phyloP scores from a whole-genome alignment of 805 yeast species.

The Myxozyma nipponensis region DNA sequence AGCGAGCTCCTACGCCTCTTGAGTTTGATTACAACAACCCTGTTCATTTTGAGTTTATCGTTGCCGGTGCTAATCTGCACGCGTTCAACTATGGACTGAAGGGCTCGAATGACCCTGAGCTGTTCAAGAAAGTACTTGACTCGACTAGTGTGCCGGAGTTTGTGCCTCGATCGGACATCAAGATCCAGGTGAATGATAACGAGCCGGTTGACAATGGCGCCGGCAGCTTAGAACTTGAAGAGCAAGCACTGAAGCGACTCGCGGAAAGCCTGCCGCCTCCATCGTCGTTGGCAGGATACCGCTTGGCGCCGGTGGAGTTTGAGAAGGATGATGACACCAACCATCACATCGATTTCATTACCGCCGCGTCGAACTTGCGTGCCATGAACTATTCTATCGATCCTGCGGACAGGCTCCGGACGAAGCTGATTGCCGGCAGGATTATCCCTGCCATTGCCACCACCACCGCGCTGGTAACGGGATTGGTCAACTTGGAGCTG shows the following conservation, averaged over 20 bases:
- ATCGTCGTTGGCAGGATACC: constrained; percentile 79
- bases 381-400: constrained; percentile 58
- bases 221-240: constrained; percentile 44
- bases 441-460: constrained; percentile 99
- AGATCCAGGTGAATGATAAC: constrained; percentile 86
- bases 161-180: constrained; percentile 67
- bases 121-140: constrained; percentile 53
- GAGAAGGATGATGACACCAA: constrained; percentile 97
- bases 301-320: constrained; percentile 85
- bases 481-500: constrained; percentile 85
- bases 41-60: constrained; percentile 77
- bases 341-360: constrained; percentile 92
- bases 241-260: constrained; percentile 60
- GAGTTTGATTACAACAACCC: constrained; percentile 67
- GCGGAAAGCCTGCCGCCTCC: constrained; percentile 85
- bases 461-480: constrained; percentile 96
- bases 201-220: constrained; percentile 62
- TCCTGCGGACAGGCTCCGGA: constrained; percentile 80
- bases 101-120: constrained; percentile 57
- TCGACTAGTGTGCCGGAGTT: constrained; percentile 57
- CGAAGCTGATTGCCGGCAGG: constrained; percentile 96
- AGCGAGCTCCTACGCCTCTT: constrained; percentile 90
- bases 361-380: constrained; percentile 94
- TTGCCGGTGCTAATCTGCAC: constrained; percentile 85
- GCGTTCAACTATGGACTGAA: constrained; percentile 88